These are phyloP conservation scores for Orbilia quercus DNA, from an alignment of 2,329 filamentous ascomycete species.

Conservation along the genomic window DNA sequence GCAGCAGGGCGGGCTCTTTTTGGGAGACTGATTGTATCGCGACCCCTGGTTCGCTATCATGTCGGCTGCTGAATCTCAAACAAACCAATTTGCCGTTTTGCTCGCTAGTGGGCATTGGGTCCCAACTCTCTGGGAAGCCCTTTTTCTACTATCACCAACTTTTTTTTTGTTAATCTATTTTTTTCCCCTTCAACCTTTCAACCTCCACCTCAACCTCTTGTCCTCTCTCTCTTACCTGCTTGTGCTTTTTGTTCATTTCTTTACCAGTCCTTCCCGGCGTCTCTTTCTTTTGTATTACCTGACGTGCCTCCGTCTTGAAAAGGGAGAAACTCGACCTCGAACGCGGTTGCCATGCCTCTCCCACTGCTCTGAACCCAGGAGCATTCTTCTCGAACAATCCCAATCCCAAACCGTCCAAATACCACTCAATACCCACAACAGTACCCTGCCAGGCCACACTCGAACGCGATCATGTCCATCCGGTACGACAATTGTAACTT, in stretches of 20 bases:
- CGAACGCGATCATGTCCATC: conserved; percentile 29
- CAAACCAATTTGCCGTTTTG: conserved; percentile 51
- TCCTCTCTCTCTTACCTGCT: too few species aligned
- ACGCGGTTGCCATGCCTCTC: conserved; percentile 42
- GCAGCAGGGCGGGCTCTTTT: conserved; percentile 13
- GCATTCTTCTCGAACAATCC: conserved; percentile 27
- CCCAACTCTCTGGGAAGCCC: conserved; percentile 37
- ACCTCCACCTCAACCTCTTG: conserved; percentile 24
- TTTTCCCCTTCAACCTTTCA: too few species aligned
- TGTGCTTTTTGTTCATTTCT: conserved; percentile 35
- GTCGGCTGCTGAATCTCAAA: conserved; percentile 52
- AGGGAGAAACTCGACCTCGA: too few species aligned
- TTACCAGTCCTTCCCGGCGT: conserved; percentile 52
- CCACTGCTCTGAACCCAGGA: conserved; percentile 36
- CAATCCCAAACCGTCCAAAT: conserved; percentile 16
- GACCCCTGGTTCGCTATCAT: conserved; percentile 38
- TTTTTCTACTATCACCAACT: conserved; percentile 17
- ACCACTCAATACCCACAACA: not conserved
- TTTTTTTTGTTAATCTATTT: too few species aligned
- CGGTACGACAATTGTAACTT: conserved; percentile 53
- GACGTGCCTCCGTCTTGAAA: conserved; percentile 44
- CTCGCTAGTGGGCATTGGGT: conserved; percentile 41
- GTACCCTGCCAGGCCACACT: not conserved
- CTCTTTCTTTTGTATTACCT: conserved; percentile 34
- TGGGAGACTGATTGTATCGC: conserved; percentile 38